Conservation (phyloP, 2,329 filamentous ascomycete species). For the Talaromyces islandicus region DNA sequence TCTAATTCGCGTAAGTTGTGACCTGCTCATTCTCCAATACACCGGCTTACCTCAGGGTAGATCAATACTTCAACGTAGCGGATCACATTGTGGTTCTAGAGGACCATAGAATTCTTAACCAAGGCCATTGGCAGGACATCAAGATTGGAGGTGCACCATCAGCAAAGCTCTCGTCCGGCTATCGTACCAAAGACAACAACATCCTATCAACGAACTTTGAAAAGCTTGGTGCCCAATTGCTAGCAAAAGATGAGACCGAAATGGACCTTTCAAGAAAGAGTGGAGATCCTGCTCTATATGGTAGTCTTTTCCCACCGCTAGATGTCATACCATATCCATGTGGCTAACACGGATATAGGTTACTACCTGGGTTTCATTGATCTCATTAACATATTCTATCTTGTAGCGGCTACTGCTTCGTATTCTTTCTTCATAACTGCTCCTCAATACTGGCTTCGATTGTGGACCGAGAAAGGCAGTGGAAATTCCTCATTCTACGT, state of each 20-base stretch:
- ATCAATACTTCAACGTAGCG: neutral
- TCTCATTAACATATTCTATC: neutral
- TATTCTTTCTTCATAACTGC: constrained; percentile 6
- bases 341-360: neutral
- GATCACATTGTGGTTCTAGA: neutral
- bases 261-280: constrained; percentile 3
- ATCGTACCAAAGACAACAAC: neutral
- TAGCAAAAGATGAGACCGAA: neutral
- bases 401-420: neutral
- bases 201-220: neutral
- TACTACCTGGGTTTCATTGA: constrained; percentile 5
- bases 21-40: neutral
- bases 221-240: constrained; percentile 1
- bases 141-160: neutral
- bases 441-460: constrained; percentile 5
- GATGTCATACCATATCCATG: neutral
- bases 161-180: neutral
- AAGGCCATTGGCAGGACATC: constrained; percentile 3
- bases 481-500: neutral
- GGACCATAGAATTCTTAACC: neutral
- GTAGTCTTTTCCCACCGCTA: neutral
- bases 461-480: constrained; percentile 2
- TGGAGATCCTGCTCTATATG: constrained; percentile 6
- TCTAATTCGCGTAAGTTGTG: neutral
- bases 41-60: neutral